Conservation (phyloP, 2,329 filamentous ascomycete genomes). For the Pseudogymnoascus pannorum region DNA sequence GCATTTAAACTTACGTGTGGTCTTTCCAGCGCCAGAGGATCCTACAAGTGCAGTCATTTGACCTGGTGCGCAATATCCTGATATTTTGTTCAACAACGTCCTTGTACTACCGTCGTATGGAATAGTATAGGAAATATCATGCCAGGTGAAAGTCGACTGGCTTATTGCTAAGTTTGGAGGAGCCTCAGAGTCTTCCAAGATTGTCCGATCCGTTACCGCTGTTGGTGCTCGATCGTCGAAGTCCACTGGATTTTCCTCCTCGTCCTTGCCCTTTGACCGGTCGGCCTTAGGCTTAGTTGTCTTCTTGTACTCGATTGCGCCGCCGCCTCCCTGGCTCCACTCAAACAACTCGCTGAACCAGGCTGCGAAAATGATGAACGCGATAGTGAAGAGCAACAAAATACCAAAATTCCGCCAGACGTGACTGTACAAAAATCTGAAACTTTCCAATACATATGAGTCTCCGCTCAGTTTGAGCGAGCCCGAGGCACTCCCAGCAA, state of each 20-base stretch:
- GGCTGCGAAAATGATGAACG: constrained; percentile 45
- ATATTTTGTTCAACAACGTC: constrained; percentile 67
- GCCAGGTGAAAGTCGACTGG: constrained; percentile 63
- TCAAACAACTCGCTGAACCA: constrained; percentile 39
- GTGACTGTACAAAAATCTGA: constrained; percentile 39
- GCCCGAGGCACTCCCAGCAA: constrained; percentile 47
- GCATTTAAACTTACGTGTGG: constrained; percentile 27
- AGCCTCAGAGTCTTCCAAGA: constrained; percentile 14
- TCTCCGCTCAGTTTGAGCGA: background rate
- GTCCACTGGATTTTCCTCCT: constrained; percentile 12
- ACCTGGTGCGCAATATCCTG: constrained; percentile 74
- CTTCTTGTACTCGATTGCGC: background rate
- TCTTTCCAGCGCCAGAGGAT: constrained; percentile 68
- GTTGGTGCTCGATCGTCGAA: background rate
- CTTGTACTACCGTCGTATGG: constrained; percentile 54
- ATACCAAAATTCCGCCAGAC: constrained; percentile 57
- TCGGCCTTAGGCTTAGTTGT: background rate
- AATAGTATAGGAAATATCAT: constrained; percentile 61
- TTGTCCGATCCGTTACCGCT: background rate
- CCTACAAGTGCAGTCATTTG: constrained; percentile 60
- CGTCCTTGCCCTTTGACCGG: background rate
- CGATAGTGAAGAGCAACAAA: background rate
- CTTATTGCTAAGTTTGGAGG: constrained; percentile 11
- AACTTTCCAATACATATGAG: background rate
- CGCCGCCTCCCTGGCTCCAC: background rate